phyloP scores from a whole-genome alignment of 2,329 filamentous ascomycete species.

The Pseudodiploospora longispora region DNA sequence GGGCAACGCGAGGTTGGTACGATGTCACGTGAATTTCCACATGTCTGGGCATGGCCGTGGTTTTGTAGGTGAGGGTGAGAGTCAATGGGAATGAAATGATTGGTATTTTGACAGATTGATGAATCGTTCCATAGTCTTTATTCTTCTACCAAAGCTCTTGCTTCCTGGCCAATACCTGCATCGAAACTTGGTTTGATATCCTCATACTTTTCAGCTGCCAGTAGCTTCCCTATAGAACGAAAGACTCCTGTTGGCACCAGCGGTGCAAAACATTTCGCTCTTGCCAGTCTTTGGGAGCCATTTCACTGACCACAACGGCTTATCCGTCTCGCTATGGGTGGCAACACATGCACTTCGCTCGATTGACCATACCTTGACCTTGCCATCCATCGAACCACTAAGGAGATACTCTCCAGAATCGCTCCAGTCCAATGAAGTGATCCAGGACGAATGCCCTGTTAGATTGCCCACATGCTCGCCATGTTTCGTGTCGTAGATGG shows the following conservation, averaged over 20 bases:
- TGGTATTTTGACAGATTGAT: background rate
- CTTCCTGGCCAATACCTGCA: too few species aligned
- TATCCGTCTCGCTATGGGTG: slow-evolving; percentile 86
- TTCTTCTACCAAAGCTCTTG: too few species aligned
- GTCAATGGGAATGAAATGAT: too few species aligned
- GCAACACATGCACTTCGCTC: slow-evolving; percentile 79
- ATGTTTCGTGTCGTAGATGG: slow-evolving; percentile 83
- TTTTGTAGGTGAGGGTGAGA: too few species aligned
- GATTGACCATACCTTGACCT: slow-evolving; percentile 92
- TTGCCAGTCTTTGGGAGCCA: slow-evolving; percentile 70
- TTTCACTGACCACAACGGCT: slow-evolving; percentile 72
- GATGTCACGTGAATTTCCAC: slow-evolving; percentile 36
- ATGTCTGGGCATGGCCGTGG: too few species aligned
- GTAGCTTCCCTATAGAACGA: slow-evolving; percentile 82
- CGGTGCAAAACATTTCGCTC: slow-evolving; percentile 68
- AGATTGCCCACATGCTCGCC: slow-evolving; percentile 90
- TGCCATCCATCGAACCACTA: slow-evolving; percentile 83
- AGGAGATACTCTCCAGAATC: slow-evolving; percentile 86
- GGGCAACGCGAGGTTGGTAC: slow-evolving; percentile 46
- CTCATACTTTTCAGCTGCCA: slow-evolving; percentile 39
- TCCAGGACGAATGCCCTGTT: slow-evolving; percentile 73
- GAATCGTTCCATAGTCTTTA: too few species aligned
- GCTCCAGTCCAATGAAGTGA: slow-evolving; percentile 88
- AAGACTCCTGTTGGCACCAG: slow-evolving; percentile 66
- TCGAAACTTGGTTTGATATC: background rate